phyloP scores from a whole-genome alignment of 2,329 filamentous ascomycete species.

The Diaporthe citriasiana region DNA sequence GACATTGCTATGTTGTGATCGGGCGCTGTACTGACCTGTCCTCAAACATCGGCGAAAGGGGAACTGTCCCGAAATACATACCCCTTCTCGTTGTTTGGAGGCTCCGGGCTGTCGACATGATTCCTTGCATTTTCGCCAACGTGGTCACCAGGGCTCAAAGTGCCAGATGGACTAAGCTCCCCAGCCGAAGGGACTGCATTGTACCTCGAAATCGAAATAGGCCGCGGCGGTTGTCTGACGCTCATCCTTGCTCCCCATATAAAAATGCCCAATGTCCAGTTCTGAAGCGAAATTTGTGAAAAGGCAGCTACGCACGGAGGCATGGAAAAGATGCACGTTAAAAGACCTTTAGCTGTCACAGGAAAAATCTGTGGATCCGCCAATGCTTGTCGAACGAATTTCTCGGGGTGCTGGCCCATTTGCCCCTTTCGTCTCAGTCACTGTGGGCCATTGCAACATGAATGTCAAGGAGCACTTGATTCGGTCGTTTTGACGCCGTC shows the following conservation, averaged over 20 bases:
- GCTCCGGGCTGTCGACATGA: neutral
- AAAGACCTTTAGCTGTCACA: neutral
- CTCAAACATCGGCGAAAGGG: neutral
- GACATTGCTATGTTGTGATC: neutral
- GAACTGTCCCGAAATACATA: neutral
- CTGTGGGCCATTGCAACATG: constrained; percentile 8
- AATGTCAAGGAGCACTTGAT: constrained; percentile 18
- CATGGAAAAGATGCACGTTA: neutral
- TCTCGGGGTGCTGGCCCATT: neutral
- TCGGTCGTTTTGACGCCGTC: constrained; percentile 19
- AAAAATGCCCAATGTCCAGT: neutral
- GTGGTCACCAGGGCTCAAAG: neutral
- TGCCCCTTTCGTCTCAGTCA: constrained; percentile 8
- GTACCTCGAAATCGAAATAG: neutral
- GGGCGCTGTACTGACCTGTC: neutral
- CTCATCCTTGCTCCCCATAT: neutral
- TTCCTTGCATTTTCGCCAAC: neutral
- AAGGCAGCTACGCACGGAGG: neutral
- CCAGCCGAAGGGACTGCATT: neutral
- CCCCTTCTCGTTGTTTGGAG: neutral
- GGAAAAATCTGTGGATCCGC: neutral
- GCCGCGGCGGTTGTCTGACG: neutral
- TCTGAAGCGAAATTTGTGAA: neutral
- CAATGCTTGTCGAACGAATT: constrained; percentile 3
- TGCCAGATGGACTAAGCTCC: neutral